Evolutionary conservation across 345 rosid genomes (phyloP), one percentile per base, ranked within the genome.

Genomic region (Salix purpurea): DNA sequence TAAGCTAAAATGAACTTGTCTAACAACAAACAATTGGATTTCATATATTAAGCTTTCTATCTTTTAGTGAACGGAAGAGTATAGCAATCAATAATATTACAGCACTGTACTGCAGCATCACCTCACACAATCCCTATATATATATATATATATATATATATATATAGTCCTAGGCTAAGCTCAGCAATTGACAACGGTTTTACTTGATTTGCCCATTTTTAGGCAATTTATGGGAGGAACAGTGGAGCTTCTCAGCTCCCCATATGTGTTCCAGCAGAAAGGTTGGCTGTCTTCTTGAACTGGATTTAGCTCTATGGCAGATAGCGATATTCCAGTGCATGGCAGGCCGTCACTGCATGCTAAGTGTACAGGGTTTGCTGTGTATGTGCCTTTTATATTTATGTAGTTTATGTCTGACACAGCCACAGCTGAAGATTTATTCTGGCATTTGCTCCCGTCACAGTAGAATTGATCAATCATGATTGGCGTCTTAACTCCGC

Each of bases 261-360:
- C 99, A n/a, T 84, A 88, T 67, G 97, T 82, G 79, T 92, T 82
- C 96, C 91, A 90, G 62, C 97, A 94, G 74, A 87, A 90, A 69
- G 97, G 96, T 39, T 28, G 85, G 77, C 77, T 71, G 60, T 81
- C 77, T n/a, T 65, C 81, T 80, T 84, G 80, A 74, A 74, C 74
- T 6, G 97, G 65, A 69, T 82, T 86, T 62, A 95, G 91, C 79
- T 89, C 81, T 74, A 89, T 89, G 62, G 88, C 78, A 34, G 83
- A 80, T 52, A 95, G 71, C 39, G 93, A 87, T 74, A 92, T 67
- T 13, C 92, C 93, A 2, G 85, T 82, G 88, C 99, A 95, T 21
- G 99, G 97, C 80, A 86, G 56, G 85, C 78, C 83, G 73, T 92
- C 94, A 69, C 97, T 95, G 89, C 97, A 95, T 7, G 97, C 99